Conservation (phyloP, 495 filamentous ascomycete genomes). For the Aspergillus leporis region DNA sequence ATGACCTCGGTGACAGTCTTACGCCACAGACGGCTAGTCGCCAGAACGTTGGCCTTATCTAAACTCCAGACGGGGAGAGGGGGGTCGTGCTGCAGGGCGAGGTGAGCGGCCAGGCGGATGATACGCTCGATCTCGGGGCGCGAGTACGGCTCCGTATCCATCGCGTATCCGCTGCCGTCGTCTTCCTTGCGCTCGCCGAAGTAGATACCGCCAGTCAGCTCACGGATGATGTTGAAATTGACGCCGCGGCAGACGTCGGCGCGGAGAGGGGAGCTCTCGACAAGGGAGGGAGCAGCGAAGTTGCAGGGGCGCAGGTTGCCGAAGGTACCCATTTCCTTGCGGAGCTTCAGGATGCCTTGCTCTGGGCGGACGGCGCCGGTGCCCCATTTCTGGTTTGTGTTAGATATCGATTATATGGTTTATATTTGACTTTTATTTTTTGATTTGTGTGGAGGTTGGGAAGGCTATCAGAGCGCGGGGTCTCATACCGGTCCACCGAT, state of each 20-base stretch:
- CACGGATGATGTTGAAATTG: conserved; percentile 93
- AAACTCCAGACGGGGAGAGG: conserved; percentile 82
- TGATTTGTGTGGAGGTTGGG: conserved; percentile 4
- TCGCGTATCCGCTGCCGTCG: conserved; percentile 69
- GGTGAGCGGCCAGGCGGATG: conserved; percentile 75
- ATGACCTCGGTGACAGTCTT: conserved; percentile 79
- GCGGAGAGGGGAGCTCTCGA: conserved; percentile 87
- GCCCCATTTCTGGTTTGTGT: conserved; percentile 75
- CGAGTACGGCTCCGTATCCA: conserved; percentile 90
- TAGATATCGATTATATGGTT: conserved; percentile 2
- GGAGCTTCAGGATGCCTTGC: conserved; percentile 88
- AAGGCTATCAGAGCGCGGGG: conserved; percentile 9
- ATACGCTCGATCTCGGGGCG: conserved; percentile 88
- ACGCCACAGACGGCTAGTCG: conserved; percentile 86
- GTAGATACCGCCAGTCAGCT: conserved; percentile 95
- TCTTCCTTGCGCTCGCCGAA: conserved; percentile 93
- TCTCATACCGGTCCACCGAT: conserved; percentile 84
- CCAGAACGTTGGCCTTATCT: conserved; percentile 97
- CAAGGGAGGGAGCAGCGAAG: conserved; percentile 88
- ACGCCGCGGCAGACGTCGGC: conserved; percentile 81
- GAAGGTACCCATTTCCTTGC: conserved; percentile 92
- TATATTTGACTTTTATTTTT: not conserved
- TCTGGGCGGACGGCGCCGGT: conserved; percentile 87
- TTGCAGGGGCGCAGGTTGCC: conserved; percentile 97
- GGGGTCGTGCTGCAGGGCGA: conserved; percentile 78